A percentile compares a stretch with the other conserved stretches of the same genome.
Conservation (phyloP, 306 rosid genomes). For the Cicer yamashitae region DNA sequence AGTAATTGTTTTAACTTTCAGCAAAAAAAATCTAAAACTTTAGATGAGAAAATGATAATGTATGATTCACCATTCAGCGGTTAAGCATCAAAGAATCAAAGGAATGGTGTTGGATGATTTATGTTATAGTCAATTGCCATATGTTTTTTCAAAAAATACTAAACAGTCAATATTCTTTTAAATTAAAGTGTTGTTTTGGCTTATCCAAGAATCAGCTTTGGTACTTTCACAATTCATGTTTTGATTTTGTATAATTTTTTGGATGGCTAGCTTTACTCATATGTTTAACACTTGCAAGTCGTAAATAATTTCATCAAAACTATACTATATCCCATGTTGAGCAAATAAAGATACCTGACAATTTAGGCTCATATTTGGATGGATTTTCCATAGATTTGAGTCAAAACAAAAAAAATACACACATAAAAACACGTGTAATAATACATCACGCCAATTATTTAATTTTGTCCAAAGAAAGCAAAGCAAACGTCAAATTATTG, state of each 20-base stretch:
- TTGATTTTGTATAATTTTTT: not conserved
- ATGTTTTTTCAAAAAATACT: not conserved
- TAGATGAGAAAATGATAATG: conserved; percentile 2
- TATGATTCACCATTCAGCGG: conserved; percentile 29
- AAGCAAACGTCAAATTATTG: too few species aligned
- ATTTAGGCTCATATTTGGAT: too few species aligned
- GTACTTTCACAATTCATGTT: not conserved
- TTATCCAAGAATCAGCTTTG: not conserved
- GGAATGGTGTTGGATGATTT: not conserved
- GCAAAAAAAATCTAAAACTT: conserved; percentile 5
- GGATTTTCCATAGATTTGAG: too few species aligned
- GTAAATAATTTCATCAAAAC: too few species aligned
- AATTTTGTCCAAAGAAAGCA: too few species aligned
- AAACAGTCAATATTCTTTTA: conserved; percentile 2
- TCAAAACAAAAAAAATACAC: too few species aligned
- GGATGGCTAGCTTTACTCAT: not conserved
- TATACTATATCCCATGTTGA: too few species aligned
- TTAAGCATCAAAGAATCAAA: conserved; percentile 25
- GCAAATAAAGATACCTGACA: too few species aligned
- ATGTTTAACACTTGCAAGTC: not conserved
- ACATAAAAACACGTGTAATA: too few species aligned
- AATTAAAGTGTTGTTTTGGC: not conserved
- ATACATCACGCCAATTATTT: too few species aligned
- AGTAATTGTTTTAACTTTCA: conserved; percentile 11
- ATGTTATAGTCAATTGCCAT: not conserved